These are phyloP conservation scores for Leccinum broughii DNA, from an alignment of 768 basidiomycete genomes.

Conservation along the genomic window DNA sequence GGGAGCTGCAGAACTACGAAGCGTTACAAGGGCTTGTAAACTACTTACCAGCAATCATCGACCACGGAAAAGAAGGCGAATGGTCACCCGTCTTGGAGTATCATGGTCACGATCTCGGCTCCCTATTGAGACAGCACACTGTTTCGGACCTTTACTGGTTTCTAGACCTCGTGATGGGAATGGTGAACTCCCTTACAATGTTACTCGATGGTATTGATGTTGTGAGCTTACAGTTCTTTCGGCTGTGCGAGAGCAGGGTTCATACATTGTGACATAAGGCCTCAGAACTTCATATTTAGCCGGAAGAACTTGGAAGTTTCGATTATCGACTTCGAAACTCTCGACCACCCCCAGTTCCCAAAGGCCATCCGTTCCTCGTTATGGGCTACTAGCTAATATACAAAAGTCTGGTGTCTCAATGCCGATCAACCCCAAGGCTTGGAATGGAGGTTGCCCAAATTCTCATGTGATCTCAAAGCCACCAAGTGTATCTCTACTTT, in stretches of 20 bases:
- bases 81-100: background rate
- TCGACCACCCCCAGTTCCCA: background rate
- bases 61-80: background rate
- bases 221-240: background rate
- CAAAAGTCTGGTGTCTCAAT: too few species aligned
- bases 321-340: background rate
- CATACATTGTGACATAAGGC: background rate
- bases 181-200: background rate
- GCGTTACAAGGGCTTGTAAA: background rate
- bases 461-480: too few species aligned
- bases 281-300: background rate
- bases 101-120: background rate
- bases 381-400: background rate
- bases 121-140: background rate
- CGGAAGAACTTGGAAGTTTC: background rate
- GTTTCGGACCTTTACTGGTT: background rate
- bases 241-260: background rate
- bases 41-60: background rate
- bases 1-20: background rate
- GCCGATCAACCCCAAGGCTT: too few species aligned
- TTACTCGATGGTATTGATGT: background rate
- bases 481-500: conserved; percentile 31
- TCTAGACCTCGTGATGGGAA: background rate
- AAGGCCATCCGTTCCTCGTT: background rate
- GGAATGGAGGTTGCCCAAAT: too few species aligned